Percentiles rank a stretch among this genome's conserved stretches.
These are phyloP conservation scores for Trichoderma orchidacearum DNA, from an alignment of 495 filamentous ascomycete species.

Conservation along the genomic window DNA sequence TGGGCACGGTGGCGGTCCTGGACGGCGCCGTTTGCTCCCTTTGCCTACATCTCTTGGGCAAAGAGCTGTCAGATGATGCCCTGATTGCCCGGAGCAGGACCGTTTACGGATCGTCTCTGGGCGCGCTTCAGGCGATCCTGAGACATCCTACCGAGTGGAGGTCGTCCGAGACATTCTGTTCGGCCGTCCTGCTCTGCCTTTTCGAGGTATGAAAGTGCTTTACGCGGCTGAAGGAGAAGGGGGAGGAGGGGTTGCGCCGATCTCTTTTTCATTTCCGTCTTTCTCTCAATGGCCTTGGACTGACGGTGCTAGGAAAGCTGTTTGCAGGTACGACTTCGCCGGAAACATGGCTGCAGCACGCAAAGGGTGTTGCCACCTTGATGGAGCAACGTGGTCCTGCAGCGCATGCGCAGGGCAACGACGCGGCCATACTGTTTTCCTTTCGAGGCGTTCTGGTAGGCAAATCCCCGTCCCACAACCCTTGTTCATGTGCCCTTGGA, in stretches of 20 bases:
- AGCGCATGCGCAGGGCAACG: constrained; percentile 2
- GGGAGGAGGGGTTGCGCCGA: too few species aligned
- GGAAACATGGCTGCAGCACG: constrained; percentile 10
- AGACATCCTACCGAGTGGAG: constrained; percentile 8
- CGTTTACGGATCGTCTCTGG: constrained; percentile 9
- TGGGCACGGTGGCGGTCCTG: constrained; percentile 5
- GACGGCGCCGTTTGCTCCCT: constrained; percentile 9
- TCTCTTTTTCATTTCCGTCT: too few species aligned
- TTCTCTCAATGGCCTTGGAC: not conserved
- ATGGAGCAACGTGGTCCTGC: constrained; percentile 8
- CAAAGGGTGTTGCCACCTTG: constrained; percentile 5
- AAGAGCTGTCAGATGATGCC: not conserved
- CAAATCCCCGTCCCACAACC: not conserved
- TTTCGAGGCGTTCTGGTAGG: constrained; percentile 7
- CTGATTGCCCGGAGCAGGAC: constrained; percentile 6
- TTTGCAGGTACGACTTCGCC: constrained; percentile 7
- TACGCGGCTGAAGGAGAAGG: too few species aligned
- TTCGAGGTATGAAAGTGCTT: too few species aligned
- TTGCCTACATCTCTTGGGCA: constrained; percentile 7
- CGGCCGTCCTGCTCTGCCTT: constrained; percentile 8
- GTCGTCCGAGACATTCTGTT: constrained; percentile 8
- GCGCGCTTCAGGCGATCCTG: constrained; percentile 6
- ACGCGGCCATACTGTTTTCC: constrained; percentile 7
- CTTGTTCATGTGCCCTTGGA: not conserved
- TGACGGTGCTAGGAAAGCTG: not conserved